These are phyloP conservation scores for Candida ortonii DNA, from an alignment of 805 yeast genomes.

Conservation along the genomic window DNA sequence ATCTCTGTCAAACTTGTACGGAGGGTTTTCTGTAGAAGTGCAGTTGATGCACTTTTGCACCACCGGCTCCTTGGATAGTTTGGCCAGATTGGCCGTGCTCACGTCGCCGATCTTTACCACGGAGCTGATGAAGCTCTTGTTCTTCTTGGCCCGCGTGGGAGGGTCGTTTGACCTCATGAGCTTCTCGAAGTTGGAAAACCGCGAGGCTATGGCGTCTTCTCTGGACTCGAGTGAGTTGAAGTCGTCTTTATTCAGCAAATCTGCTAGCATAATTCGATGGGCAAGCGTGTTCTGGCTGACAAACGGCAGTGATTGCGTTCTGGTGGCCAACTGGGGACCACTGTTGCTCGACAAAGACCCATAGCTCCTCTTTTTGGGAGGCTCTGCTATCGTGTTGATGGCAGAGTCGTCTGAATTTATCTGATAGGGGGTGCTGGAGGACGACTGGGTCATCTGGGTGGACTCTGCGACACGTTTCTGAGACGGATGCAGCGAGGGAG, in stretches of 20 bases:
- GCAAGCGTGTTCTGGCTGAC: constrained; percentile 31
- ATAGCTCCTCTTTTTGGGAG: too few relatives aligned
- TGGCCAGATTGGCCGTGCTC: constrained; percentile 15
- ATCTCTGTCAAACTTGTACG: constrained; percentile 32
- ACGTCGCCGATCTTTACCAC: constrained; percentile 32
- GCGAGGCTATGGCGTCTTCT: constrained; percentile 27
- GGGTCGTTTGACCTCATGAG: constrained; percentile 21
- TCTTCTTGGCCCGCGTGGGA: constrained; percentile 31
- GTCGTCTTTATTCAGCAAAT: constrained; percentile 14
- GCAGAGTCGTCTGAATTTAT: too few relatives aligned
- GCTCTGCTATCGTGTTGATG: too few relatives aligned
- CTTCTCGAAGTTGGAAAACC: constrained; percentile 33
- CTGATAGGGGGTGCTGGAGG: too few relatives aligned
- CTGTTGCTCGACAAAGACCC: constrained; percentile 9
- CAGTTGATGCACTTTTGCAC: constrained; percentile 32
- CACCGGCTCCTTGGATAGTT: constrained; percentile 8
- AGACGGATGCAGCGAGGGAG: too few relatives aligned
- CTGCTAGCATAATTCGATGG: constrained; percentile 32
- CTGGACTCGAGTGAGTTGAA: constrained; percentile 22
- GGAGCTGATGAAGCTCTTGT: constrained; percentile 30
- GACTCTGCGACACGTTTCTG: too few relatives aligned
- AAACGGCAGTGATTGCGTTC: constrained; percentile 37
- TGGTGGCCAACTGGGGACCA: constrained; percentile 31
- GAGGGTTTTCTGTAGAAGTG: constrained; percentile 27
- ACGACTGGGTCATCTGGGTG: too few relatives aligned